These are phyloP conservation scores for Eucommia ulmoides DNA, from an alignment of 257 asterid species.

Conservation along the genomic window DNA sequence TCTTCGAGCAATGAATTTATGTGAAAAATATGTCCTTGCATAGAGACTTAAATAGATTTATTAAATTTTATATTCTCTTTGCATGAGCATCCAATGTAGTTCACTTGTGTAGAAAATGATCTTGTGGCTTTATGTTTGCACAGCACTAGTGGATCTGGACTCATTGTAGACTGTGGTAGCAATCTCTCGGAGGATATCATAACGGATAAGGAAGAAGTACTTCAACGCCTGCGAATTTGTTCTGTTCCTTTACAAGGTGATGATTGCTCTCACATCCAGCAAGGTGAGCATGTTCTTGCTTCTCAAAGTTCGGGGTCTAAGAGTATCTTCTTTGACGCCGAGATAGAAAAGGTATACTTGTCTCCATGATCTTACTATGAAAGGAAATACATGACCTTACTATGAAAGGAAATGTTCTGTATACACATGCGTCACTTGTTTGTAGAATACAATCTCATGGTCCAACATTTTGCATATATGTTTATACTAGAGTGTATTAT, in stretches of 20 bases:
- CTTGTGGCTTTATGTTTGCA: slow-evolving; percentile 4
- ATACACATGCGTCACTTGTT: not conserved
- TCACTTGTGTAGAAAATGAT: not conserved
- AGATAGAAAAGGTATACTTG: slow-evolving; percentile 12
- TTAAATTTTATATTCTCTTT: not conserved
- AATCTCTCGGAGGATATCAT: slow-evolving; percentile 17
- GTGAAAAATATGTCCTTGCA: not conserved
- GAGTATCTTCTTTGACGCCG: slow-evolving; percentile 16
- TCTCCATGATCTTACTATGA: not conserved
- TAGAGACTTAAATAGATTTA: not conserved
- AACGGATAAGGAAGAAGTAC: slow-evolving; percentile 27
- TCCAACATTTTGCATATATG: not conserved
- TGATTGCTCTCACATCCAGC: slow-evolving; percentile 29
- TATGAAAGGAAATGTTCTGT: no score
- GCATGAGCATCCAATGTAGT: not conserved
- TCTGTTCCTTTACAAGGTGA: slow-evolving; percentile 43
- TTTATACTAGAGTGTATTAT: no score
- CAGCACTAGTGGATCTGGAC: slow-evolving; percentile 33
- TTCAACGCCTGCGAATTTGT: slow-evolving; percentile 34
- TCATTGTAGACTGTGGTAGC: slow-evolving; percentile 24
- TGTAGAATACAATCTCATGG: not conserved
- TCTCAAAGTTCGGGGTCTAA: slow-evolving; percentile 1
- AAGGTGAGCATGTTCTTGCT: slow-evolving; percentile 14
- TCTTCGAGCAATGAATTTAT: no score
- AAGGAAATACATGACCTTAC: not conserved